These are phyloP conservation scores for Pleochaeta shiraiana DNA, from an alignment of 2,329 filamentous ascomycete species.

Conservation along the genomic window DNA sequence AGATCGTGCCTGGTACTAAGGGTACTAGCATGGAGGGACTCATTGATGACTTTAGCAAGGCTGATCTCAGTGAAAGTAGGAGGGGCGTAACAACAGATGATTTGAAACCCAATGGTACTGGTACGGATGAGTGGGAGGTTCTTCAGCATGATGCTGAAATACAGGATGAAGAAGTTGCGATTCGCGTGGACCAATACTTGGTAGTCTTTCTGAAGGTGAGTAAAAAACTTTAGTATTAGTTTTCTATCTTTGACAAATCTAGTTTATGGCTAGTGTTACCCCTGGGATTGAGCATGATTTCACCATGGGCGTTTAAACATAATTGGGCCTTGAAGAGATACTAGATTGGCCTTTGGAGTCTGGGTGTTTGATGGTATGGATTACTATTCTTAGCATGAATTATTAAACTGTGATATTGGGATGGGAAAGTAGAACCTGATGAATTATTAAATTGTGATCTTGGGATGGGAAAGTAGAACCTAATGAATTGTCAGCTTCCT, in stretches of 20 bases:
- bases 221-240: conserved; percentile 5
- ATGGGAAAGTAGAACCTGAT: too few species aligned
- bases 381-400: too few species aligned
- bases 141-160: conserved; percentile 35
- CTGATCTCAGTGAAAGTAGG: conserved; percentile 33
- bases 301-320: conserved; percentile 77
- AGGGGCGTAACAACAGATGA: conserved; percentile 18
- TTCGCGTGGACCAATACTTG: conserved; percentile 72
- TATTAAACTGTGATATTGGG: too few species aligned
- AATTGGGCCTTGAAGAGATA: too few species aligned
- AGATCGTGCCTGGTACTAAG: conserved; percentile 23
- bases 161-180: conserved; percentile 52
- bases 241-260: conserved; percentile 18
- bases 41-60: conserved; percentile 54
- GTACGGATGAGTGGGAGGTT: conserved; percentile 43
- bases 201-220: conserved; percentile 64
- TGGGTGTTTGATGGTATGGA: too few species aligned
- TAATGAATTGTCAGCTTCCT: too few species aligned
- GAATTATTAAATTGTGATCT: too few species aligned
- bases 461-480: too few species aligned
- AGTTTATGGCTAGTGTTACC: conserved; percentile 74
- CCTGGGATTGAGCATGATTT: conserved; percentile 97
- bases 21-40: conserved; percentile 57
- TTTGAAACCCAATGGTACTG: conserved; percentile 27
- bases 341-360: too few species aligned